These are phyloP conservation scores for Mucuna pruriens DNA, from an alignment of 306 rosid genomes.

Conservation along the genomic window DNA sequence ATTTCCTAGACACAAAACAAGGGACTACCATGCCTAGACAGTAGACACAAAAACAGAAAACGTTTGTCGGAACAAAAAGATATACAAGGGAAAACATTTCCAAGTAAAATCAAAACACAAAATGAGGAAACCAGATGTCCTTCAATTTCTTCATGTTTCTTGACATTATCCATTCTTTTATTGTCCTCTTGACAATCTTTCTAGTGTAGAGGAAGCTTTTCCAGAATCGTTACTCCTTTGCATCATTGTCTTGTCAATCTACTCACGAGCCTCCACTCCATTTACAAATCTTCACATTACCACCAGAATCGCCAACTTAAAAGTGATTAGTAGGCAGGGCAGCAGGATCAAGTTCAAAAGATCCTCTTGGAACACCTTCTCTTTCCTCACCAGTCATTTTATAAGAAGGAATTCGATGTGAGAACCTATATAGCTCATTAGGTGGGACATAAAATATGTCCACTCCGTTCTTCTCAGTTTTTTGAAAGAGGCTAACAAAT, in stretches of 20 bases:
- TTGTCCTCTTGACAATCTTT: slow-evolving; percentile 44
- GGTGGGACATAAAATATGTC: slow-evolving; percentile 51
- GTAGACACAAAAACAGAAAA: slow-evolving; percentile 1
- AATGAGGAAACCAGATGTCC: background rate
- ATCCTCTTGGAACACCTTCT: slow-evolving; percentile 72
- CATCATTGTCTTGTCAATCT: slow-evolving; percentile 13
- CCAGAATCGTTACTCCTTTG: slow-evolving; percentile 17
- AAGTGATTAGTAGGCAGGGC: slow-evolving; percentile 54
- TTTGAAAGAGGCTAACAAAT: slow-evolving; percentile 76
- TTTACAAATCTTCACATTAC: slow-evolving; percentile 42
- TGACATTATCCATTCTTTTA: background rate
- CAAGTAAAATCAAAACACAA: slow-evolving; percentile 4
- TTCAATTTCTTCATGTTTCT: slow-evolving; percentile 4
- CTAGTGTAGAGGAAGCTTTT: slow-evolving; percentile 24
- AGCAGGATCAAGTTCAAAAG: slow-evolving; percentile 89
- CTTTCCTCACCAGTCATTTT: slow-evolving; percentile 79
- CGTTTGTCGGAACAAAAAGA: background rate
- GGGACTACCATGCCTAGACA: background rate
- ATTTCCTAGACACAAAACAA: background rate
- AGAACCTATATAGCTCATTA: slow-evolving; percentile 70
- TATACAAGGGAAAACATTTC: background rate
- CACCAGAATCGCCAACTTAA: slow-evolving; percentile 31
- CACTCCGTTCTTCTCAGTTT: slow-evolving; percentile 43
- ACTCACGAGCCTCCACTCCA: slow-evolving; percentile 32
- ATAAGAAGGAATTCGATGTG: slow-evolving; percentile 80